Evolutionary conservation across 2,329 filamentous ascomycete genomes (phyloP), one percentile per base, ranked within the genome.

Genomic region (Aspergillus sp.): DNA sequence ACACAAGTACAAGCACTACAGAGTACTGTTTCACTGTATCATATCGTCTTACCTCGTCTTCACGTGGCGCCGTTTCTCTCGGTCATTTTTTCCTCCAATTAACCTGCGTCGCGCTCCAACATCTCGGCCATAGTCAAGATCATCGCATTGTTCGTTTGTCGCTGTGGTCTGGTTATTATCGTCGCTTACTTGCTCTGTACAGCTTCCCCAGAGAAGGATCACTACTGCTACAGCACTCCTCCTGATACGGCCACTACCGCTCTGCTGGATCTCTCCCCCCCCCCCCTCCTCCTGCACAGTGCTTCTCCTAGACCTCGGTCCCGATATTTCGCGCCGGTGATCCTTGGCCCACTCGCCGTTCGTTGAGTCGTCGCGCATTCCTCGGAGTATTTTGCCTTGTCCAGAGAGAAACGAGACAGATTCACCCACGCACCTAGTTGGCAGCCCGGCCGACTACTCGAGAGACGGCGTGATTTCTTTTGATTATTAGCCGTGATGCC

Each of bases 401-500:
- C 37, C 19, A 39, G 15, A 37, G 17, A 37, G 33, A 37, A 9
- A n/a, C n/a, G 3, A 37, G n/a, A 37, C 33, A 37, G 13, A 17
- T 13, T 15, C 33, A 37, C n/a, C 17, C 33, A 19, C 33, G 33
- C 33, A 37, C 33, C n/a, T 17, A n/a, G 33, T 37, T 37, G n/a
- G 33, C 33, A 37, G 33, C n/a, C 33, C 9, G 33, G 25, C 25
- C 25, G 25, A 27, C 25, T 3, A 30, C 25, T 30, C 25, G 10
- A 10, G 25, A 27, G 25, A 30, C 25, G 39, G 22, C 39, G 39
- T 19, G 13, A 13, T 41, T 12, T 12, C 12, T 10, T 30, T 22
- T 41, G 39, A 41, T 25, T 43, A 22, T 6, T 27, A 20, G 27
- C 47, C 51, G 54, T 53, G 54, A 59, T 59, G 57, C 57, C 57